Evolutionary conservation across 495 filamentous ascomycete genomes (phyloP), one percentile per base, ranked within the genome.

Genomic region (Pyrenula aspistea): DNA sequence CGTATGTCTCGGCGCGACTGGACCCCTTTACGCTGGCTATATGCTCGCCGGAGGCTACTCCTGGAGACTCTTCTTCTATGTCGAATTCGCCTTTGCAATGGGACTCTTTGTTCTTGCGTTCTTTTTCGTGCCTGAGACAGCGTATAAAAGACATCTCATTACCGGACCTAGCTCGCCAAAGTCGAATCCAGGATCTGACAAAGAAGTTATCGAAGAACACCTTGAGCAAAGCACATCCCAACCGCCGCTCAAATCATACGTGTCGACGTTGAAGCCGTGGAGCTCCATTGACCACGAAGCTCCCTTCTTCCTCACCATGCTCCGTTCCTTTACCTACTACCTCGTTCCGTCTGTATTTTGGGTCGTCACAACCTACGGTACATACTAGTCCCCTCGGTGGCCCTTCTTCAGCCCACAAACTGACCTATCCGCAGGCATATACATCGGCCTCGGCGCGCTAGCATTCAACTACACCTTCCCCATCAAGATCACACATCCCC

Each of bases 1-100:
- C 57, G 77, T 84, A 31, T 84, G 81, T 61, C 69, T 82, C 24
- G 81, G 81, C 11, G 68, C 78, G 0, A 81, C 79, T 12, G 80
- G 81, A 2, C 76, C 80, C 0, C 65, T 85, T 0, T 83, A 78
- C 36, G 80, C 81, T 2, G 78, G 81, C 0, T 85, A 84, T 66
- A 84, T 85, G 77, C 75, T 85, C 2, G 73, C 74, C 1, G 81
- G 76, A 10, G 82, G 81, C 1, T 78, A 83, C 60, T 78, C 77
- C 0, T 85, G 82, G 82, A 67, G 76, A 15, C 71, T 85, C 1
- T 83, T 80, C 70, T 85, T 85, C 69, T 85, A 83, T 63, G 82
- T 85, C 23, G 76, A 78, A 49, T 76, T 79, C 20, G 81, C 81
- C 0, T 84, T 85, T 56, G 79, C 75, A 10, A 73, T 65, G 12